Evolutionary conservation across 495 filamentous ascomycete species (phyloP).

Genomic region (Hypoxylon subgilvum): DNA sequence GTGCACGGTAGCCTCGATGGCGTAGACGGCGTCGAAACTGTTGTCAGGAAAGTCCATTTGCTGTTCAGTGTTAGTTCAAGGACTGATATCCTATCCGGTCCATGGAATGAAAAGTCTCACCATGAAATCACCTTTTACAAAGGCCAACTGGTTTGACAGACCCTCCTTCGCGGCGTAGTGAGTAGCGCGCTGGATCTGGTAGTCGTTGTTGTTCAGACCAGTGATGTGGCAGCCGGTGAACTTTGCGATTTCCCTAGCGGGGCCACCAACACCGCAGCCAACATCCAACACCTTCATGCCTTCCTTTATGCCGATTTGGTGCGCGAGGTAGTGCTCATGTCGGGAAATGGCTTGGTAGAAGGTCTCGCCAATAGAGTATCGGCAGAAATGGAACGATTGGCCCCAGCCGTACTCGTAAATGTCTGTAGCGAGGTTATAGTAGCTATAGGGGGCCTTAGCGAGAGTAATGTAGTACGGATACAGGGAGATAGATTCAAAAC

Average conservation of each 20-base stretch:
- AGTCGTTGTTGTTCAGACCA: constrained; percentile 99
- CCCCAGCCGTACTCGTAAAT: constrained; percentile 98
- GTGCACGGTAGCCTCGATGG: constrained; percentile 97
- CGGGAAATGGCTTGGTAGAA: constrained; percentile 95
- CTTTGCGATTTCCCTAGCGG: constrained; percentile 95
- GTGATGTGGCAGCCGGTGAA: constrained; percentile 90
- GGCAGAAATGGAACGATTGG: constrained; percentile 96
- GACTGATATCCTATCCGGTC: too few species aligned
- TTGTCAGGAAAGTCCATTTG: constrained; percentile 97
- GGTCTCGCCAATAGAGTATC: constrained; percentile 84
- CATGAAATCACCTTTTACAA: constrained; percentile 98
- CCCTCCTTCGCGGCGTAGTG: constrained; percentile 83
- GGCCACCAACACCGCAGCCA: constrained; percentile 95
- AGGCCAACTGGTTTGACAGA: constrained; percentile 79
- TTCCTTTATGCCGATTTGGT: constrained; percentile 82
- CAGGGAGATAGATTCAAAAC: constrained; percentile 39
- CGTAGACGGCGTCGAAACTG: constrained; percentile 93
- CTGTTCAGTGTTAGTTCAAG: constrained; percentile 49
- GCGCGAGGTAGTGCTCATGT: constrained; percentile 97
- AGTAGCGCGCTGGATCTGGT: constrained; percentile 95
- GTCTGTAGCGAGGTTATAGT: constrained; percentile 98
- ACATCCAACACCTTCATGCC: constrained; percentile 94
- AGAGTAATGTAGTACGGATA: background rate
- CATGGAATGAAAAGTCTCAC: too few species aligned
- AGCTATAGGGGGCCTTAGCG: constrained; percentile 56